These are phyloP conservation scores for Trichoderma cornu-damae DNA, from an alignment of 2,329 filamentous ascomycete genomes.

Conservation along the genomic window DNA sequence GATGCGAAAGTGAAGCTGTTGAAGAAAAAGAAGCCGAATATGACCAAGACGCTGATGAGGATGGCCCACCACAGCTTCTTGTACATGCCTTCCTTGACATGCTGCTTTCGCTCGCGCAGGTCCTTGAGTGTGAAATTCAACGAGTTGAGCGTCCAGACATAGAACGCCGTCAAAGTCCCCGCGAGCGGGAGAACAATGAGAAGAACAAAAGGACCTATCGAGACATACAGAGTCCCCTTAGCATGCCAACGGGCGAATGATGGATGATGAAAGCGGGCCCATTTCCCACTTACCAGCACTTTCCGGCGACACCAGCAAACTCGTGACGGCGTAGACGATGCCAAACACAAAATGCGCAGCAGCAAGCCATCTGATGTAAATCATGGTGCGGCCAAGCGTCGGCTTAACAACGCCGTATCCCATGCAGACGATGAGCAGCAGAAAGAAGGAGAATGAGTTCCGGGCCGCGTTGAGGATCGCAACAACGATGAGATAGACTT, in stretches of 20 bases:
- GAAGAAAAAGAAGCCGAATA: slow-evolving; percentile 98
- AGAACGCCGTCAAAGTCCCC: slow-evolving; percentile 89
- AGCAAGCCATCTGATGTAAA: slow-evolving; percentile 84
- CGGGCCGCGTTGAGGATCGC: slow-evolving; percentile 86
- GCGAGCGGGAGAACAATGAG: slow-evolving; percentile 90
- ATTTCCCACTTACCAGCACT: slow-evolving; percentile 56
- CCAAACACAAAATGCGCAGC: slow-evolving; percentile 93
- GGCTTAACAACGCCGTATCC: slow-evolving; percentile 97
- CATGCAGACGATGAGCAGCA: slow-evolving; percentile 98
- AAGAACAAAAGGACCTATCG: slow-evolving; percentile 73
- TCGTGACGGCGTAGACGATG: slow-evolving; percentile 86
- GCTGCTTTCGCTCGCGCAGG: slow-evolving; percentile 88
- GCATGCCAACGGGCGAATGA: neutral
- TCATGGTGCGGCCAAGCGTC: slow-evolving; percentile 86
- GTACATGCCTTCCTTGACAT: slow-evolving; percentile 92
- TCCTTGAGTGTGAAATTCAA: slow-evolving; percentile 94
- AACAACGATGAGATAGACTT: slow-evolving; percentile 84
- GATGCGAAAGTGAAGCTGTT: slow-evolving; percentile 95
- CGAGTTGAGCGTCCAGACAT: slow-evolving; percentile 97
- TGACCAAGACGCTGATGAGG: slow-evolving; percentile 82
- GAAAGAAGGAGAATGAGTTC: slow-evolving; percentile 98
- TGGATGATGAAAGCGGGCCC: neutral
- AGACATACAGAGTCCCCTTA: no score
- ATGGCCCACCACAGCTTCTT: slow-evolving; percentile 99
- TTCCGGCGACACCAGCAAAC: slow-evolving; percentile 82